These are phyloP conservation scores for Triadica sebifera DNA, from an alignment of 345 rosid species.

Conservation along the genomic window DNA sequence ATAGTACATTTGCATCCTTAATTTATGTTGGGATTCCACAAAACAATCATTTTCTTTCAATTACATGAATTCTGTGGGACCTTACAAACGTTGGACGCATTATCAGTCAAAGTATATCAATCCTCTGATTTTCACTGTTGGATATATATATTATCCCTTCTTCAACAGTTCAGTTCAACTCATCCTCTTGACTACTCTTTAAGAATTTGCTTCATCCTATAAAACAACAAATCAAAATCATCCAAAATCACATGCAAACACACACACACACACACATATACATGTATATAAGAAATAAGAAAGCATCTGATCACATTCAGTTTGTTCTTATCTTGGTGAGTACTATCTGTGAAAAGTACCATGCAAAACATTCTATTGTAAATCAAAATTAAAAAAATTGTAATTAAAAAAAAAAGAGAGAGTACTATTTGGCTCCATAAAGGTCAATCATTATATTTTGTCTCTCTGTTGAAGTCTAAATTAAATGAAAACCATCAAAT, in stretches of 20 bases:
- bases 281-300: neutral
- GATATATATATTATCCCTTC: no score
- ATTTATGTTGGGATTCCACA: slow-evolving; percentile 4
- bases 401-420: neutral
- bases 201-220: neutral
- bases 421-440: neutral
- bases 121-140: slow-evolving; percentile 21
- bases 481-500: neutral
- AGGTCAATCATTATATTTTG: slow-evolving; percentile 11
- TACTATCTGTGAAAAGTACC: neutral
- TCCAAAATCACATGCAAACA: slow-evolving; percentile 8
- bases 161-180: neutral
- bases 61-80: neutral
- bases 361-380: neutral
- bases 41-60: slow-evolving; percentile 18
- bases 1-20: neutral
- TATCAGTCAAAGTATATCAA: slow-evolving; percentile 6
- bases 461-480: slow-evolving; percentile 1
- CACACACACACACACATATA: no score
- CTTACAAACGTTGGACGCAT: neutral
- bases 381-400: neutral
- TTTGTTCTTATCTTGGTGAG: slow-evolving; percentile 5
- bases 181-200: neutral
- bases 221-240: slow-evolving; percentile 16
- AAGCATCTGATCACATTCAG: neutral